Percentiles rank a stretch among this genome's conserved stretches.
These are phyloP conservation scores for Aspergillus sojae DNA, from an alignment of 2,329 filamentous ascomycete species.

Conservation along the genomic window DNA sequence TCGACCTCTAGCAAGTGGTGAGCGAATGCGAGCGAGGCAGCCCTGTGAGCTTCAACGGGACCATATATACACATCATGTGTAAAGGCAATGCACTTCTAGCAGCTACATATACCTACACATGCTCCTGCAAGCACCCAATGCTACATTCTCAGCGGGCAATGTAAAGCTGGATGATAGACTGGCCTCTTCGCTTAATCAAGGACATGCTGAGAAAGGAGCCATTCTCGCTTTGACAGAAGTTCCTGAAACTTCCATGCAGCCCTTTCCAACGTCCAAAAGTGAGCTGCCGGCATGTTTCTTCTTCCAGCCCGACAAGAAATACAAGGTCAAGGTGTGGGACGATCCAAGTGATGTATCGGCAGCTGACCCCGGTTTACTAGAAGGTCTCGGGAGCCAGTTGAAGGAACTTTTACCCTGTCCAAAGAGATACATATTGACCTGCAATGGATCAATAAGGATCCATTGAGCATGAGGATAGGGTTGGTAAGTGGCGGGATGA, in stretches of 20 bases:
- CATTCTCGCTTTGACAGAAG: slow-evolving; percentile 35
- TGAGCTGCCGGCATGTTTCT: slow-evolving; percentile 28
- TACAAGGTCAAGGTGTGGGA: slow-evolving; percentile 36
- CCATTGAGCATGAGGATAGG: not conserved
- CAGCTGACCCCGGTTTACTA: slow-evolving; percentile 5
- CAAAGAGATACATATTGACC: slow-evolving; percentile 5
- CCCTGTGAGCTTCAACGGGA: not conserved
- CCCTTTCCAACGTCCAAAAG: slow-evolving; percentile 35
- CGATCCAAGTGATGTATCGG: slow-evolving; percentile 20
- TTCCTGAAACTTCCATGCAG: slow-evolving; percentile 43
- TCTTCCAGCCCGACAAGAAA: slow-evolving; percentile 34
- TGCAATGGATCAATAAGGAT: not conserved
- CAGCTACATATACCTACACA: too few relatives aligned
- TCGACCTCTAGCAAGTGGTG: not conserved
- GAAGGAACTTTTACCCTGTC: slow-evolving; percentile 7
- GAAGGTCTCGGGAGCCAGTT: not conserved
- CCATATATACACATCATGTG: too few relatives aligned
- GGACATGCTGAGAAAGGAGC: slow-evolving; percentile 13
- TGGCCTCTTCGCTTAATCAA: slow-evolving; percentile 6
- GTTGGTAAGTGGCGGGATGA: not conserved
- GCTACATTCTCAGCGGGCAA: slow-evolving; percentile 36
- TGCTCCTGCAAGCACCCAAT: slow-evolving; percentile 45
- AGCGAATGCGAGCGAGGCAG: not conserved
- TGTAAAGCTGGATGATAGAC: not conserved
- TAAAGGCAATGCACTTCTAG: too few relatives aligned